Percentiles rank a stretch among this genome's conserved stretches.
phyloP scores from a whole-genome alignment of 2,329 filamentous ascomycete genomes.

The Sphaerulina musiva region DNA sequence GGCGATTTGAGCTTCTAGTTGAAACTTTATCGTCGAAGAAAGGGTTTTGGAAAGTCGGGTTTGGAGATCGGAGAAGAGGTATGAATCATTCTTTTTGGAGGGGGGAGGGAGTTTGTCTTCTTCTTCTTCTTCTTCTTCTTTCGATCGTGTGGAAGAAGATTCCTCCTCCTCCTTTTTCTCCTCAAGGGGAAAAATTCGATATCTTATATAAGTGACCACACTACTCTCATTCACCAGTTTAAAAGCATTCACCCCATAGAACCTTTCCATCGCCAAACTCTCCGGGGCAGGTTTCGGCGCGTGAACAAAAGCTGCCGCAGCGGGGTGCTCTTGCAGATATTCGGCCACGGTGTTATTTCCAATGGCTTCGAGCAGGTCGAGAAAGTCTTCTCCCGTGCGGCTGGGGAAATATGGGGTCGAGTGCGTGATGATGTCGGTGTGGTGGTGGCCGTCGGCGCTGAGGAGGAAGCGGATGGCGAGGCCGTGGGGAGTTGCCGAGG shows the following conservation, averaged over 20 bases:
- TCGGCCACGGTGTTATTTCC: constrained; percentile 35
- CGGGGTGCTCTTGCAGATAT: constrained; percentile 44
- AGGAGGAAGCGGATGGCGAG: constrained; percentile 47
- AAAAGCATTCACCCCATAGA: constrained; percentile 47
- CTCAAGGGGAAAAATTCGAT: constrained; percentile 41
- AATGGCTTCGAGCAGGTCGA: constrained; percentile 44
- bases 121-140: too few species aligned
- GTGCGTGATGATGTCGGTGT: constrained; percentile 54
- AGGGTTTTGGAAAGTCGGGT: constrained; percentile 30
- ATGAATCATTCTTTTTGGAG: constrained; percentile 35
- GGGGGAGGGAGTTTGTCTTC: constrained; percentile 34
- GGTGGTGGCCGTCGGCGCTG: constrained; percentile 35
- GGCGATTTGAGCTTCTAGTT: constrained; percentile 47
- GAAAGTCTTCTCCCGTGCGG: constrained; percentile 48
- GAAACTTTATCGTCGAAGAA: constrained; percentile 32
- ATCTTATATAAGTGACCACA: constrained; percentile 44
- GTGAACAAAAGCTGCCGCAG: constrained; percentile 44
- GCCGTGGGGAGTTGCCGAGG: constrained; percentile 34
- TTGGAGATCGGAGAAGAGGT: constrained; percentile 46
- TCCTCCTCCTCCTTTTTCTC: too few species aligned
- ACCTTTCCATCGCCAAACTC: constrained; percentile 46
- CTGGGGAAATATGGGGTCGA: constrained; percentile 49
- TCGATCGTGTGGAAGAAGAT: constrained; percentile 29
- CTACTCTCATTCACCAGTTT: constrained; percentile 39
- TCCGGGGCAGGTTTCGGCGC: constrained; percentile 46